Percentiles rank a stretch among this genome's conserved stretches.
Evolutionary conservation across 768 basidiomycete genomes (phyloP).

Genomic region (Leccinum pellstonianum): DNA sequence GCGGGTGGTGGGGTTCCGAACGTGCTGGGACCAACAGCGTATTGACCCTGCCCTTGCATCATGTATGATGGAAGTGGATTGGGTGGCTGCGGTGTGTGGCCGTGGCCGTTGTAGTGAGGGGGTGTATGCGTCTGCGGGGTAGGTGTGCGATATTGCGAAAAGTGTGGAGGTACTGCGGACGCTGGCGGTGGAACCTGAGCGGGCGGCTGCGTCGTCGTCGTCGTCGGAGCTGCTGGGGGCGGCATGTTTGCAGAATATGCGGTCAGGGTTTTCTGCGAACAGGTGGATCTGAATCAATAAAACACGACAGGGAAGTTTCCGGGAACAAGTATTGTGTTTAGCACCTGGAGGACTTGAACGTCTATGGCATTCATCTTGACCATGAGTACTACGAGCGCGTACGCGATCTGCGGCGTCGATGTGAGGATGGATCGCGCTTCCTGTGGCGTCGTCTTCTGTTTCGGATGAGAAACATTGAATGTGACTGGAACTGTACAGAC

Average conservation of each 20-base stretch:
- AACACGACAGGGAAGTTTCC: too few relatives aligned
- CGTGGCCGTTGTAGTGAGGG: slow-evolving; percentile 30
- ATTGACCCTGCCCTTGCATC: slow-evolving; percentile 21
- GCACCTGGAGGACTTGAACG: slow-evolving; percentile 72
- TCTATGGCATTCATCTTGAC: slow-evolving; percentile 74
- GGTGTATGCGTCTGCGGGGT: slow-evolving; percentile 34
- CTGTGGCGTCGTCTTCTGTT: slow-evolving; percentile 73
- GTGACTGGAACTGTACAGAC: background rate
- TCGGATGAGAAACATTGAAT: background rate
- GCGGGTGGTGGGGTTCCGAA: slow-evolving; percentile 25
- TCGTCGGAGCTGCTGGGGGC: slow-evolving; percentile 13
- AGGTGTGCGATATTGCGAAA: slow-evolving; percentile 35
- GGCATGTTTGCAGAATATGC: slow-evolving; percentile 40
- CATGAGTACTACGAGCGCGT: slow-evolving; percentile 75
- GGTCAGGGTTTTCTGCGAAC: slow-evolving; percentile 58
- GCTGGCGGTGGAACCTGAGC: slow-evolving; percentile 28
- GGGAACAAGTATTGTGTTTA: too few relatives aligned
- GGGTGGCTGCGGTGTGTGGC: slow-evolving; percentile 28
- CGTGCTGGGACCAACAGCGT: slow-evolving; percentile 11
- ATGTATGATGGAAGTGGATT: slow-evolving; percentile 19
- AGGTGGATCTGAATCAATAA: slow-evolving; percentile 2
- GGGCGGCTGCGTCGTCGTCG: slow-evolving; percentile 22
- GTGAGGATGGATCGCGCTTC: slow-evolving; percentile 69
- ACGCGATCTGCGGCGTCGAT: slow-evolving; percentile 72
- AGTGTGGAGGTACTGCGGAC: slow-evolving; percentile 49